Base-by-base conservation (phyloP, 805 yeast genomes). In the Nakazawaea peltata region DNA sequence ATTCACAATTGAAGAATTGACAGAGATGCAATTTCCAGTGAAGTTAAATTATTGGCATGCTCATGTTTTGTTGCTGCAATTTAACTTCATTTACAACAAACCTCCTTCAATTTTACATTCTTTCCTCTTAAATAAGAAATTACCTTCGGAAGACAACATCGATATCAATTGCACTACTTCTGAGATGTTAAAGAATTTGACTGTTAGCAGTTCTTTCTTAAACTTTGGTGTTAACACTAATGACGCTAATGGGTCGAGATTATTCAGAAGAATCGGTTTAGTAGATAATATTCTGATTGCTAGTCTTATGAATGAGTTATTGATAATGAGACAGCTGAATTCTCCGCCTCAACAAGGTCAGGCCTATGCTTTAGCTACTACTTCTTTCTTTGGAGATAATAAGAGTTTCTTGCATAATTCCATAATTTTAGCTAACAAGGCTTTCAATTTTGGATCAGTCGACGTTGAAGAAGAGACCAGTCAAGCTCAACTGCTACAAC, bases 341-440 rank as follows among this genome's bases (percentile, higher is more conserved):
- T 5, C 4, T 23, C 12, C 15, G 15, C 13, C 5, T 5, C 12
- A 23, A 6, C 13, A 16, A 19, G n/a, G n/a, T n/a, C n/a, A n/a
- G n/a, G 35, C 28, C 18, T 43, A 47, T 15, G 43, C 43, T 22
- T 39, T 41, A 13, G 38, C 33, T 33, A 16, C 34, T 22, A 14
- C 32, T 15, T 14, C 33, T 4, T 38, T 52, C 3, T 51, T 51
- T 32, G 46, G 51, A 18, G 55, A 64, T 24, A 57, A 61, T 42
- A 61, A 61, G 33, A 61, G 65, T 41, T 56, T 59, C 19, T 48
- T 74, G 8, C 80, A 74, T 42, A 71, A 72, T 46, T 61, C 76
- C 1, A 66, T 73, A 14, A 72, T 74, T 12, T 57, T 72, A 44
- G 63, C 71, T 7, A 72, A 71, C 44, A 71, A 68, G 45, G 61